phyloP scores from a whole-genome alignment of 257 asterid genomes.

The Schizonepeta tenuifolia region DNA sequence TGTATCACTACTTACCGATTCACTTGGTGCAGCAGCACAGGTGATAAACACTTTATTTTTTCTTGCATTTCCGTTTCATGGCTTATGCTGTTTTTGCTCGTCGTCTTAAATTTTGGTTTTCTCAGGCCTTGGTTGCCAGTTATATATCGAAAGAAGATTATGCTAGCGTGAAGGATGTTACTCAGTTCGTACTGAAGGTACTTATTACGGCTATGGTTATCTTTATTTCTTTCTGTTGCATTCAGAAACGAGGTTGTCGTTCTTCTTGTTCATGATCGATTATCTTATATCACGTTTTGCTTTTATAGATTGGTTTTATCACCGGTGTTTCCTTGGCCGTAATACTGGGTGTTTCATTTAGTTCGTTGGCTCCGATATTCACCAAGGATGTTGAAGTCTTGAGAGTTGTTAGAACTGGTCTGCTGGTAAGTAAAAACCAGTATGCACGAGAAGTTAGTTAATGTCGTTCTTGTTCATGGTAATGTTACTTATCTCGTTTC shows the following conservation, averaged over 20 bases:
- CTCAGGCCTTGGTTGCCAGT: constrained; percentile 84
- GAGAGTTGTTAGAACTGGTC: constrained; percentile 59
- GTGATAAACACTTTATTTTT: constrained; percentile 39
- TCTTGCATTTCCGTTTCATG: constrained; percentile 16
- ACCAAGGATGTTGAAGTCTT: constrained; percentile 74
- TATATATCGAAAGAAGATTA: constrained; percentile 74
- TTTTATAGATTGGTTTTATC: constrained; percentile 66
- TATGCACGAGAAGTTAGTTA: background rate
- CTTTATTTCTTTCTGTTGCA: constrained; percentile 23
- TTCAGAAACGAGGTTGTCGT: constrained; percentile 7
- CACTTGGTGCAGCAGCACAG: constrained; percentile 91
- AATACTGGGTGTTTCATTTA: constrained; percentile 66
- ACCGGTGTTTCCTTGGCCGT: constrained; percentile 70
- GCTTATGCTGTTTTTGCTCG: background rate
- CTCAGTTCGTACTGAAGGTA: constrained; percentile 74
- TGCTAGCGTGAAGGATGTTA: constrained; percentile 63
- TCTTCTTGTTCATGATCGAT: constrained; percentile 8
- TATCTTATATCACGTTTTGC: constrained; percentile 18
- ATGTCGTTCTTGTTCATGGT: background rate
- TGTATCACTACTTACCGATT: constrained; percentile 93
- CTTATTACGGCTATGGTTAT: constrained; percentile 28
- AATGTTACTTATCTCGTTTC: constrained; percentile 25
- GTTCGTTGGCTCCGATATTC: constrained; percentile 67
- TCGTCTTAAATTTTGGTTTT: constrained; percentile 23
- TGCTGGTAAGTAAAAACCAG: constrained; percentile 55